Evolutionary conservation across 495 filamentous ascomycete genomes (phyloP).

Genomic region (Xylaria castorea): DNA sequence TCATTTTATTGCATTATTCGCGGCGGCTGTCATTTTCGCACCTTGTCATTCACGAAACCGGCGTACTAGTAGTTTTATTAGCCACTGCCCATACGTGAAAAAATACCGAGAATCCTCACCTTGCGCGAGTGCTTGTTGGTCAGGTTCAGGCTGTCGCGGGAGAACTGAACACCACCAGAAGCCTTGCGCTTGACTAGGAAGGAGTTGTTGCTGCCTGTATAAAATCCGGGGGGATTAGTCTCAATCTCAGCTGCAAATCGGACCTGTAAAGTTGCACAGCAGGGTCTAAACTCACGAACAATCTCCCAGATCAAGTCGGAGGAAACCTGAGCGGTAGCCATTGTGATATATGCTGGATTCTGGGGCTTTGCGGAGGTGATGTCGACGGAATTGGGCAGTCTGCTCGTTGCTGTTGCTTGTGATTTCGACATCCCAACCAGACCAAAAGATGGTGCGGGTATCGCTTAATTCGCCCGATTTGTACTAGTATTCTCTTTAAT

Average conservation of each 20-base stretch:
- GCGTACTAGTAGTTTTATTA: constrained; percentile 68
- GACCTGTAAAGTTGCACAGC: background rate
- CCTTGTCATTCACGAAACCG: constrained; percentile 92
- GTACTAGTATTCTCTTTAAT: constrained; percentile 36
- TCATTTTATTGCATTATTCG: constrained; percentile 20
- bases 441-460: constrained; percentile 46
- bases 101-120: constrained; percentile 56
- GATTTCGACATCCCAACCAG: constrained; percentile 39
- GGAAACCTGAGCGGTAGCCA: constrained; percentile 68
- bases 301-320: constrained; percentile 90
- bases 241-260: background rate
- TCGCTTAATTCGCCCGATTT: constrained; percentile 50
- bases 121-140: constrained; percentile 89
- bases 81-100: constrained; percentile 26
- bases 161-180: constrained; percentile 82
- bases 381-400: constrained; percentile 38
- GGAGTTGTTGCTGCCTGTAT: constrained; percentile 75
- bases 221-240: constrained; percentile 22
- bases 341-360: constrained; percentile 49
- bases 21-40: constrained; percentile 50
- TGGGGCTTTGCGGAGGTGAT: constrained; percentile 35
- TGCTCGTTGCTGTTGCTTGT: constrained; percentile 41
- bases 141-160: constrained; percentile 90
- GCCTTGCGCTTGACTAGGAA: constrained; percentile 88
- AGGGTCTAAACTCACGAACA: constrained; percentile 68